phyloP scores from a whole-genome alignment of 108 stramenopile species.

The Chaetoceros tenuissimus region DNA sequence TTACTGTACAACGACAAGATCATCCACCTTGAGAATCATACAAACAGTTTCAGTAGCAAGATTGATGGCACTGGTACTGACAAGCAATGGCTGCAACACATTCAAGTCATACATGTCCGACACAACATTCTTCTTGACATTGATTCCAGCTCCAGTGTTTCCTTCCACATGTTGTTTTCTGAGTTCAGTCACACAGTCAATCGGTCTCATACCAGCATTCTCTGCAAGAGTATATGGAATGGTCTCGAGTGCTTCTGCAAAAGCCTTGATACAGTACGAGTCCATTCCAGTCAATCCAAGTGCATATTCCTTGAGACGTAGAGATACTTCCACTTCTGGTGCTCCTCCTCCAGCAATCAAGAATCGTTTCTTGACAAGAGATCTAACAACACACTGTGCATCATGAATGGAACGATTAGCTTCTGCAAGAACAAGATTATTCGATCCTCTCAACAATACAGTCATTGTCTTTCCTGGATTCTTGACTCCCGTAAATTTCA shows the following conservation, averaged over 20 bases:
- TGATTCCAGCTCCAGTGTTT: slow-evolving; percentile 83
- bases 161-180: slow-evolving; percentile 87
- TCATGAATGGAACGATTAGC: slow-evolving; percentile 97
- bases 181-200: slow-evolving; percentile 94
- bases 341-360: slow-evolving; percentile 99
- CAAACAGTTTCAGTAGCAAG: slow-evolving; percentile 97
- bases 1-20: slow-evolving; percentile 83
- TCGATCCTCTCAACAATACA: slow-evolving; percentile 93
- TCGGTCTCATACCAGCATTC: slow-evolving; percentile 98
- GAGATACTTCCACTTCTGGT: slow-evolving; percentile 89
- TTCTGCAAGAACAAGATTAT: slow-evolving; percentile 97
- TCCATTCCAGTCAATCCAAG: slow-evolving; percentile 80
- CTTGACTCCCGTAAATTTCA: slow-evolving; percentile 92
- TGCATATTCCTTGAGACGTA: slow-evolving; percentile 74
- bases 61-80: slow-evolving; percentile 85
- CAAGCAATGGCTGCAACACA: slow-evolving; percentile 95
- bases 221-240: slow-evolving; percentile 99
- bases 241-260: slow-evolving; percentile 96
- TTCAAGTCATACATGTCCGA: slow-evolving; percentile 91
- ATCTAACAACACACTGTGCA: slow-evolving; percentile 98
- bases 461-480: slow-evolving; percentile 90
- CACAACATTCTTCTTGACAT: slow-evolving; percentile 90
- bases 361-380: slow-evolving; percentile 90
- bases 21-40: slow-evolving; percentile 99
- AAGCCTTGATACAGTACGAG: slow-evolving; percentile 94